phyloP scores from a whole-genome alignment of 257 asterid genomes.

The Ocimum tenuiflorum region DNA sequence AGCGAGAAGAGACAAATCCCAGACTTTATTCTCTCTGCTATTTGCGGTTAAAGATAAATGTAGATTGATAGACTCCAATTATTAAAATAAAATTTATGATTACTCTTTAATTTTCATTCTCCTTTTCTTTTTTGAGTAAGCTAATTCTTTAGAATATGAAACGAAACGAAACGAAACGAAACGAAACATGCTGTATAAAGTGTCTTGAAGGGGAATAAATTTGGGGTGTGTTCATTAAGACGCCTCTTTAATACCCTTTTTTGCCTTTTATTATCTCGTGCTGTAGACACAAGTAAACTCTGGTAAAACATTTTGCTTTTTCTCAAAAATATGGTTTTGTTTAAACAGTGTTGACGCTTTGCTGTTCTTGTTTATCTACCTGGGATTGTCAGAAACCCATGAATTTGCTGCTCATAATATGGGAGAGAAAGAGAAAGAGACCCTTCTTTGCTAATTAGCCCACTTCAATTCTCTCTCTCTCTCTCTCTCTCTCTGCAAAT shows the following conservation, averaged over 20 bases:
- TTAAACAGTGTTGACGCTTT: background rate
- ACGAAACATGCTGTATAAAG: no score
- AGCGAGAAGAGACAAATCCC: background rate
- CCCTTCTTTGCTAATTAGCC: constrained; percentile 14
- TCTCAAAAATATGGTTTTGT: constrained; percentile 8
- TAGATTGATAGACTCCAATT: background rate
- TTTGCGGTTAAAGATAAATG: constrained; percentile 14
- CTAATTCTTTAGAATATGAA: background rate
- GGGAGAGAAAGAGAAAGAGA: constrained; percentile 16
- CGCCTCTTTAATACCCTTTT: background rate
- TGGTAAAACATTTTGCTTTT: constrained; percentile 6
- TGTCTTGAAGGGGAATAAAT: background rate
- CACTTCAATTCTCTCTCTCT: constrained; percentile 13
- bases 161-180: background rate
- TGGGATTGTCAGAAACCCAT: constrained; percentile 29
- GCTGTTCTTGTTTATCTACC: constrained; percentile 20
- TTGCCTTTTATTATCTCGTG: background rate
- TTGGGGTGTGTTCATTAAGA: constrained; percentile 21
- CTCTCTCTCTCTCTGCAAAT: constrained; percentile 3
- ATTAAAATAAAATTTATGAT: background rate
- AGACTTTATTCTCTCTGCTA: constrained; percentile 9
- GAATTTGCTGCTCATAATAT: constrained; percentile 15
- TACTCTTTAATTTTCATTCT: background rate
- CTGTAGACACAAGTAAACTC: background rate
- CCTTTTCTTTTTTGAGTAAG: no score